Evolutionary conservation across 805 yeast species (phyloP), one percentile per base, ranked within the genome.

Genomic region (Candida ascalaphidarum): DNA sequence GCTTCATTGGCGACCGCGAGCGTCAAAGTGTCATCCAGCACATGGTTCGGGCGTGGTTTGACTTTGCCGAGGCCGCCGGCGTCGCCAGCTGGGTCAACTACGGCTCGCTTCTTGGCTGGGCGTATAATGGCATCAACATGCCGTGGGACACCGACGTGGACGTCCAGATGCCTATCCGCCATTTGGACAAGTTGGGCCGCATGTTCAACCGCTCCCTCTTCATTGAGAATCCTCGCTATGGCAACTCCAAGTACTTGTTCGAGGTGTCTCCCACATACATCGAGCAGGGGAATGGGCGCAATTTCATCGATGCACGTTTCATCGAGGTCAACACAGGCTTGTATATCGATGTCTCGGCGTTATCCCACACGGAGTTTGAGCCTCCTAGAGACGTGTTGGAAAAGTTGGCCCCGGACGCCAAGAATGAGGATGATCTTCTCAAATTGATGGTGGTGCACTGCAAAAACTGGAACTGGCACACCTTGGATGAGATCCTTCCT

Each of bases 311-410:
- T 20, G 45, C 40, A 6, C 25, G 45, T 11, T 40, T 40, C 26
- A 40, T 40, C 25, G 45, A 59, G 34, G 34, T 61, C 21, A 61
- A 62, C 20, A 60, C 61, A 28, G 67, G 67, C 8, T 45, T 63
- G 7, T 29, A 68, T 37, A 55, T 65, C 30, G 74, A 67, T 40
- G 58, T 67, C 4, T 52, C 66, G 11, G 65, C 67, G 1, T 38
- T 68, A 21, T 48, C 39, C 14, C 48, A 46, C 30, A 37, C 55
- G 25, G 39, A 6, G 8, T 17, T 17, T 8, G 8, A 7, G 8
- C 18, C 18, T 7, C 18, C 18, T 8, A 8, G 8, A 8, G 18
- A 17, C 8, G 6, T 17, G 8, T 17, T 7, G 8, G 18, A 17
- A 8, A 6, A 8, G 8, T 17, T 17, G 8, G n/a, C n/a, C n/a